A percentile compares a stretch with the other conserved stretches of the same genome.
phyloP scores from a whole-genome alignment of 106 monocot species.

The Xerophyta viscosa region DNA sequence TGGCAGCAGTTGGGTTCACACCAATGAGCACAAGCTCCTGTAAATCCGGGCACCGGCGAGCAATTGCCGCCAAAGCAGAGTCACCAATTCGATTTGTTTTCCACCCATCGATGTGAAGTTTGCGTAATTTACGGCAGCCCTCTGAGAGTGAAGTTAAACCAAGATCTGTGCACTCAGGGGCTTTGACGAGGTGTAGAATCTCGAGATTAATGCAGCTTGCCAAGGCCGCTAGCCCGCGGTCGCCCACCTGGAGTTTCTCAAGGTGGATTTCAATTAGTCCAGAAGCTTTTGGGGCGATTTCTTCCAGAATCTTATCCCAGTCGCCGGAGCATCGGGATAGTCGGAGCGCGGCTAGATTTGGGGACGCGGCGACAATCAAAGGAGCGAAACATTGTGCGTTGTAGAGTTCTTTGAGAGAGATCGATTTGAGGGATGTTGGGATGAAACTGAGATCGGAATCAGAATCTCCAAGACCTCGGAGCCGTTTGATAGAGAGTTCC shows the following conservation, averaged over 20 bases:
- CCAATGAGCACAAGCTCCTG: slow-evolving; percentile 38
- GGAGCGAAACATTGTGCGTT: slow-evolving; percentile 31
- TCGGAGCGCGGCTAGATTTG: slow-evolving; percentile 22
- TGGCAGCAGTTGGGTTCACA: slow-evolving; percentile 18
- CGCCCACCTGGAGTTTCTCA: slow-evolving; percentile 33
- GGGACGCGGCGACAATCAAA: slow-evolving; percentile 16
- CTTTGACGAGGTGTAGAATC: slow-evolving; percentile 29
- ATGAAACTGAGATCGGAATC: not conserved
- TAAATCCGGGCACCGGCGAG: slow-evolving; percentile 29
- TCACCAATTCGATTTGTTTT: slow-evolving; percentile 41
- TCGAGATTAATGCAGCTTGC: slow-evolving; percentile 15
- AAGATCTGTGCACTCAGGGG: slow-evolving; percentile 28
- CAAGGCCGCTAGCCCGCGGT: slow-evolving; percentile 18
- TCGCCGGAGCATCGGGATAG: slow-evolving; percentile 35
- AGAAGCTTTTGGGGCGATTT: slow-evolving; percentile 2
- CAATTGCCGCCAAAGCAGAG: slow-evolving; percentile 23
- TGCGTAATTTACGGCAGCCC: slow-evolving; percentile 20
- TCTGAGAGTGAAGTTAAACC: slow-evolving; percentile 16
- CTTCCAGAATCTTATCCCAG: slow-evolving; percentile 31
- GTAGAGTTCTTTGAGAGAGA: slow-evolving; percentile 37
- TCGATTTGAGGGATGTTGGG: slow-evolving; percentile 11
- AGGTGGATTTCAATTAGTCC: slow-evolving; percentile 30
- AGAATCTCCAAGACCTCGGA: slow-evolving; percentile 17
- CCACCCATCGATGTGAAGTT: slow-evolving; percentile 36
- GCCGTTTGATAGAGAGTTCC: slow-evolving; percentile 40